Conservation (phyloP, 2,329 filamentous ascomycete genomes). For the Myriosclerotinia scirpicola region DNA sequence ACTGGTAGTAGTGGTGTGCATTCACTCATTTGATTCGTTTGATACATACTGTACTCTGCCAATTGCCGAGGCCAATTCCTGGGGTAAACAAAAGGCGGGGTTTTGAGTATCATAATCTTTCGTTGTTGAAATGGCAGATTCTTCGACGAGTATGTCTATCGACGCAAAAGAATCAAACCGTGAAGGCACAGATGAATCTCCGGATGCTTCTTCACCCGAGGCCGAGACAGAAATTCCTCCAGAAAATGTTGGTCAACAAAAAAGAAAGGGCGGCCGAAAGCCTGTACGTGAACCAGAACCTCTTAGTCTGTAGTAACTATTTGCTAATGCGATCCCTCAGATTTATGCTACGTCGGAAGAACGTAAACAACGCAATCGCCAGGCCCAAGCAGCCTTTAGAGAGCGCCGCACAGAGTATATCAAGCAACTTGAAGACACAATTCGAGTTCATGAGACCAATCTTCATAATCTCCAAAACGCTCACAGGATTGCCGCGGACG, state of each 20-base stretch:
- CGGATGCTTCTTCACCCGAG: constrained; percentile 55
- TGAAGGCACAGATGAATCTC: constrained; percentile 62
- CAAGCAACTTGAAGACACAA: constrained; percentile 96
- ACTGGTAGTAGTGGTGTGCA: constrained; percentile 7
- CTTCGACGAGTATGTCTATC: constrained; percentile 59
- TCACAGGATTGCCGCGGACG: constrained; percentile 90
- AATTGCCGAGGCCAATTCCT: constrained; percentile 22
- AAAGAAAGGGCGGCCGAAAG: constrained; percentile 96
- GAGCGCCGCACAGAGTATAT: constrained; percentile 98
- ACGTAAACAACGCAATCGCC: constrained; percentile 93
- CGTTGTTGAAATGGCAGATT: constrained; percentile 23
- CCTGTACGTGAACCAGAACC: constrained; percentile 63
- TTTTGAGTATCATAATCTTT: constrained; percentile 2
- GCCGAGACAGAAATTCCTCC: constrained; percentile 46
- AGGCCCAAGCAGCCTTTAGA: constrained; percentile 95
- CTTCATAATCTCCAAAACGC: constrained; percentile 90
- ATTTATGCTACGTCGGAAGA: constrained; percentile 99
- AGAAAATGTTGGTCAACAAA: constrained; percentile 64
- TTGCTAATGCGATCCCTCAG: constrained; percentile 48
- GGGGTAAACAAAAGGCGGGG: constrained; percentile 19
- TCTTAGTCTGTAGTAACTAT: constrained; percentile 20
- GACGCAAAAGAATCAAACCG: constrained; percentile 58
- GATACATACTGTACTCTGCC: background rate
- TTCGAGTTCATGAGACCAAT: constrained; percentile 94
- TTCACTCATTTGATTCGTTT: constrained; percentile 17